These are phyloP conservation scores for Mycena rosella DNA, from an alignment of 768 basidiomycete species.

Conservation along the genomic window DNA sequence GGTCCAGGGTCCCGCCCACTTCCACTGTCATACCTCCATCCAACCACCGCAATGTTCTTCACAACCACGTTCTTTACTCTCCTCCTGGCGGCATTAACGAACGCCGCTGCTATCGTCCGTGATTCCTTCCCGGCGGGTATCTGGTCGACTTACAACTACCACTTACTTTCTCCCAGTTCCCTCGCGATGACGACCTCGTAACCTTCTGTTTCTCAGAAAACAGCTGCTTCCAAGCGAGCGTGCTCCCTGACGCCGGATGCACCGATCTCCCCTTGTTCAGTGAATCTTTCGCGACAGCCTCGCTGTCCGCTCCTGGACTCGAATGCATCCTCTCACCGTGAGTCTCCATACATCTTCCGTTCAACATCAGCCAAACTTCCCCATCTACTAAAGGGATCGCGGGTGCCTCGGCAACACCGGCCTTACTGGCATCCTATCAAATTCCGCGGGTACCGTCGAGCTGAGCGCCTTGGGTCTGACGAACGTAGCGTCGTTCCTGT, in stretches of 20 bases:
- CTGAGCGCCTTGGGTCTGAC: constrained; percentile 20
- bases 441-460: constrained; percentile 15
- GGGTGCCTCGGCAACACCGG: constrained; percentile 1
- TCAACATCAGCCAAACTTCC: too few relatives aligned
- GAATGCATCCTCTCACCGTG: constrained; percentile 33
- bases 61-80: too few relatives aligned
- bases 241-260: constrained; percentile 13
- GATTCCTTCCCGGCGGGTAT: neutral
- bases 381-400: constrained; percentile 18
- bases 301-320: constrained; percentile 24
- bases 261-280: constrained; percentile 33
- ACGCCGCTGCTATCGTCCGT: too few relatives aligned
- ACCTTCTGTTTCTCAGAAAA: constrained; percentile 25
- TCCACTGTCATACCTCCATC: too few relatives aligned
- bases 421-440: neutral
- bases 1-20: too few relatives aligned
- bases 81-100: too few relatives aligned
- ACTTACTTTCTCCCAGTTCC: neutral
- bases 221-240: constrained; percentile 29
- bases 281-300: constrained; percentile 14
- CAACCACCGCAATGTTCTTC: too few relatives aligned
- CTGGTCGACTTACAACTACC: neutral
- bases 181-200: constrained; percentile 21
- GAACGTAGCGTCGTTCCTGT: constrained; percentile 27
- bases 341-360: neutral